phyloP scores from a whole-genome alignment of 225 moss, liverwort and hornwort species.

The Pseudoscleropodium purum region DNA sequence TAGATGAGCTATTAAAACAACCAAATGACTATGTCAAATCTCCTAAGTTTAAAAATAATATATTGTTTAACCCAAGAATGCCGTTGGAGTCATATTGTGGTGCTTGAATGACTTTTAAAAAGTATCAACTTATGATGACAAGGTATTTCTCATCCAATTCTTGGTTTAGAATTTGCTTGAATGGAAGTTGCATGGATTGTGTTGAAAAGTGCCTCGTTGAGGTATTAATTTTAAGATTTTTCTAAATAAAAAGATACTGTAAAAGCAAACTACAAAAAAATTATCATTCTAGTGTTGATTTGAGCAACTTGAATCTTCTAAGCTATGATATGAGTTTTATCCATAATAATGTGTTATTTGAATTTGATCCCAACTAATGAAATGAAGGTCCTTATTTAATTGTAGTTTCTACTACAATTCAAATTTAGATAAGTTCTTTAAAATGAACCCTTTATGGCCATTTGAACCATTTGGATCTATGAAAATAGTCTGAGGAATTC shows the following conservation, averaged over 20 bases:
- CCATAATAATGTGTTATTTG: neutral
- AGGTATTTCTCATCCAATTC: neutral
- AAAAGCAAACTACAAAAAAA: neutral
- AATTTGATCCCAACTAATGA: neutral
- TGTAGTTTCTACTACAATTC: neutral
- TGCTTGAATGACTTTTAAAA: neutral
- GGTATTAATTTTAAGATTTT: neutral
- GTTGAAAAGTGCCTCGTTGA: neutral
- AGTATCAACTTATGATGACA: neutral
- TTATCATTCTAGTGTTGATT: neutral
- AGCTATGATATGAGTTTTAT: neutral
- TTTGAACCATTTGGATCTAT: rapidly evolving
- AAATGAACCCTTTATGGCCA: neutral
- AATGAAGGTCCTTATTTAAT: neutral
- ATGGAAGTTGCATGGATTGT: neutral
- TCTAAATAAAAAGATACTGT: neutral
- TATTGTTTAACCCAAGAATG: neutral
- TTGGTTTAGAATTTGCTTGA: neutral
- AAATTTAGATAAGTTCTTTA: neutral
- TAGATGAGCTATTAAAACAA: neutral
- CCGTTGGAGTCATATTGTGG: neutral
- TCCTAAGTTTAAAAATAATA: neutral
- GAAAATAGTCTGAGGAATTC: neutral
- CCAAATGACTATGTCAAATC: neutral
- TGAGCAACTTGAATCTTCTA: neutral